Percentiles rank a stretch among this genome's conserved stretches.
Evolutionary conservation across 257 asterid species (phyloP).

Genomic region (Jacaranda mimosifolia): DNA sequence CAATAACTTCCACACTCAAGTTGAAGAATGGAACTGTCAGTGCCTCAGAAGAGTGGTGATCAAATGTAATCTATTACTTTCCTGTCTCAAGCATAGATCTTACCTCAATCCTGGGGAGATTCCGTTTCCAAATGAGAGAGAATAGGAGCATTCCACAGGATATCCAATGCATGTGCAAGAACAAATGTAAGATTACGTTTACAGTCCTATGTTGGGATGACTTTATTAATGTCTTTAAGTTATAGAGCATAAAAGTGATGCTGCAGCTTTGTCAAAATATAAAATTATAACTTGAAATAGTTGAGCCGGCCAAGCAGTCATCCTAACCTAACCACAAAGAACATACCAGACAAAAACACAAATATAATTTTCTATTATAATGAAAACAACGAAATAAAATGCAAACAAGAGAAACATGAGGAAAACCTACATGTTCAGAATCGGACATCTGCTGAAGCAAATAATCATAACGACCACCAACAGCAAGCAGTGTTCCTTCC

Average conservation of each 20-base stretch:
- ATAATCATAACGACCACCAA: conserved; percentile 97
- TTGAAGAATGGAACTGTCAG: conserved; percentile 6
- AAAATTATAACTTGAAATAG: conserved; percentile 2
- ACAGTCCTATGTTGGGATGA: background rate
- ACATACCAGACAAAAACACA: conserved; percentile 5
- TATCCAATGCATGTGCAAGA: conserved; percentile 2
- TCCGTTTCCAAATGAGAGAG: conserved; percentile 1
- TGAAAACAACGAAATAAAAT: conserved; percentile 20
- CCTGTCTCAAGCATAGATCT: conserved; percentile 17
- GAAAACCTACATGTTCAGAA: conserved; percentile 69
- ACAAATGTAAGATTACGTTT: background rate
- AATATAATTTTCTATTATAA: conserved; percentile 9
- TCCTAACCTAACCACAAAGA: background rate
- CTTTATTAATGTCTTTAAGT: conserved; percentile 1
- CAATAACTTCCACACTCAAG: conserved; percentile 10
- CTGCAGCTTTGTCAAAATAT: conserved; percentile 2
- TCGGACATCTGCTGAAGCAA: conserved; percentile 72
- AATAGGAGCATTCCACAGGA: conserved; percentile 3
- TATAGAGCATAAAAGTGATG: conserved; percentile 22
- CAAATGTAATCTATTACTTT: conserved; percentile 1
- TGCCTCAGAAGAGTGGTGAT: conserved; percentile 20
- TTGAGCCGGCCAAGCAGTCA: background rate
- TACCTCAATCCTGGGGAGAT: conserved; percentile 8
- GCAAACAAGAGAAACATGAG: conserved; percentile 28
- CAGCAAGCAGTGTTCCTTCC: conserved; percentile 94